Conservation (phyloP, 192 early-diverging fungal genomes). For the Coemansia sp. region DNA sequence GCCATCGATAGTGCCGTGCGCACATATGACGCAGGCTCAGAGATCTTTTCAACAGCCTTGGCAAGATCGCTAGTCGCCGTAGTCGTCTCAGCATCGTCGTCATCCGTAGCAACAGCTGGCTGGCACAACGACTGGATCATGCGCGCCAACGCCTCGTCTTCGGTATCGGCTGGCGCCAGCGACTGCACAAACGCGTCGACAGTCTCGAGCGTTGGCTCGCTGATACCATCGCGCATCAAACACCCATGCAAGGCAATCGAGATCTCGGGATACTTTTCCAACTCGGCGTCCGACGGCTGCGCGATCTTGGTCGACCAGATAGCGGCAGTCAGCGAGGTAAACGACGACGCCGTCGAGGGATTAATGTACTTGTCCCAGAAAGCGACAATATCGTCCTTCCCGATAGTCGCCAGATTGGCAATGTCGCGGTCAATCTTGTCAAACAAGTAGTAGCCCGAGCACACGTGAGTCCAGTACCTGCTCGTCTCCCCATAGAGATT, state of each 20-base stretch:
- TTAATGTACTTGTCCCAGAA: slow-evolving; percentile 49
- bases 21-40: slow-evolving; percentile 40
- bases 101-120: not conserved
- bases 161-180: not conserved
- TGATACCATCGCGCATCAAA: slow-evolving; percentile 35
- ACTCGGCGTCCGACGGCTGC: slow-evolving; percentile 26
- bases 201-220: slow-evolving; percentile 17
- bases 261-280: slow-evolving; percentile 22
- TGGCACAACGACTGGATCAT: slow-evolving; percentile 15
- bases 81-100: slow-evolving; percentile 1
- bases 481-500: slow-evolving; percentile 72
- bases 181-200: slow-evolving; percentile 14
- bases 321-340: slow-evolving; percentile 23
- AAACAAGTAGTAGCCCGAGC: slow-evolving; percentile 78
- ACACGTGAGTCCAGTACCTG: slow-evolving; percentile 70
- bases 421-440: slow-evolving; percentile 57
- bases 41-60: slow-evolving; percentile 35
- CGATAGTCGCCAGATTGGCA: slow-evolving; percentile 15
- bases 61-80: not conserved
- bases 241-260: slow-evolving; percentile 39
- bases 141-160: slow-evolving; percentile 14
- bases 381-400: slow-evolving; percentile 30
- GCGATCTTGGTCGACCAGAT: slow-evolving; percentile 46
- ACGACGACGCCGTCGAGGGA: slow-evolving; percentile 16
- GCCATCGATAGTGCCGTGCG: slow-evolving; percentile 48